These are phyloP conservation scores for Mayamaea pseudoterrestris DNA, from an alignment of 108 stramenopile species.

Conservation along the genomic window DNA sequence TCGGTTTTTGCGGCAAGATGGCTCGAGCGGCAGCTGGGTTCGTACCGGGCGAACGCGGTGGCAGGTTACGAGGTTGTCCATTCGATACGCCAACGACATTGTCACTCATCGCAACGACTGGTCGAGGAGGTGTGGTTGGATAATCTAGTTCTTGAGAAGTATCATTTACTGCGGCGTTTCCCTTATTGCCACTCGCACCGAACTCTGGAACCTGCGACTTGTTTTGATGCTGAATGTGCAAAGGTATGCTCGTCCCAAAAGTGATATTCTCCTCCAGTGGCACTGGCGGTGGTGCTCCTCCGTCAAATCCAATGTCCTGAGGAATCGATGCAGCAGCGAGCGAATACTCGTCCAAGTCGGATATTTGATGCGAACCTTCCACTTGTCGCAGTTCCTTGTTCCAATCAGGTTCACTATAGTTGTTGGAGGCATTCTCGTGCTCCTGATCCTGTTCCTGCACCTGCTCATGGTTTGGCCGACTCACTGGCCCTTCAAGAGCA, in stretches of 20 bases:
- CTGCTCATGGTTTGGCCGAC: too few species aligned
- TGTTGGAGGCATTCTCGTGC: too few species aligned
- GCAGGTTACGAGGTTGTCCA: neutral
- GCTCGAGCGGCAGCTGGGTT: neutral
- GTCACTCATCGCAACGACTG: neutral
- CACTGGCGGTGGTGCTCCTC: conserved; percentile 2
- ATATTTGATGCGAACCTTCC: too few species aligned
- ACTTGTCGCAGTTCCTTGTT: too few species aligned
- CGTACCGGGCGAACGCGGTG: neutral
- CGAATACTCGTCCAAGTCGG: too few species aligned
- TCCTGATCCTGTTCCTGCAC: neutral
- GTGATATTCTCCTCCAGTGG: conserved; percentile 4
- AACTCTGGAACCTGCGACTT: neutral
- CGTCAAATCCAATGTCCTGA: neutral
- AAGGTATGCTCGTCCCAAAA: conserved; percentile 2
- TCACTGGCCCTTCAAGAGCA: too few species aligned
- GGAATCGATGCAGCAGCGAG: neutral
- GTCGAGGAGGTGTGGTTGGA: neutral
- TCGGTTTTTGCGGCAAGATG: neutral
- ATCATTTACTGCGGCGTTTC: conserved; percentile 2
- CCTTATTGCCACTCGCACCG: neutral
- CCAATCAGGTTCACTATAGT: too few species aligned
- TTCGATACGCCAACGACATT: neutral
- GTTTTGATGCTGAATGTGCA: neutral
- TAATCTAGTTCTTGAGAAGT: neutral